Evolutionary conservation across 495 filamentous ascomycete genomes (phyloP).

Genomic region (Neurospora sp.): DNA sequence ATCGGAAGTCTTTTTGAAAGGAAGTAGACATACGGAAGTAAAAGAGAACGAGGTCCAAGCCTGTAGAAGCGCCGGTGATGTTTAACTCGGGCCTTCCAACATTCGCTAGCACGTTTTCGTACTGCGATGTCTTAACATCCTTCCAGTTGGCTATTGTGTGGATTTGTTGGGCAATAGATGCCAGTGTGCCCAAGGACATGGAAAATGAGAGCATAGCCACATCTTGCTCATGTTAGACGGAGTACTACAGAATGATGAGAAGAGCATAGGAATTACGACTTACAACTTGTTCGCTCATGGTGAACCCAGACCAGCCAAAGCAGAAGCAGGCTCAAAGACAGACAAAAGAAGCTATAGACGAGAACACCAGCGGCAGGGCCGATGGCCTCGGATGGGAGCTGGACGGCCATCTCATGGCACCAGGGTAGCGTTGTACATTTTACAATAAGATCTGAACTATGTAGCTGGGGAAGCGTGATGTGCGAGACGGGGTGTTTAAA

Average conservation of each 20-base stretch:
- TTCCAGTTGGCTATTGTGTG: slow-evolving; percentile 33
- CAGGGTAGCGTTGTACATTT: not conserved
- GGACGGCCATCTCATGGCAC: slow-evolving; percentile 23
- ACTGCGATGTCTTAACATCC: slow-evolving; percentile 32
- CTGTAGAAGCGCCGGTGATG: slow-evolving; percentile 34
- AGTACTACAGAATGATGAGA: too few species aligned
- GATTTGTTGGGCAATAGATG: slow-evolving; percentile 36
- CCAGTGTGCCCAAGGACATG: slow-evolving; percentile 26
- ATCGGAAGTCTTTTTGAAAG: not conserved
- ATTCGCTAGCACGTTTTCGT: slow-evolving; percentile 23
- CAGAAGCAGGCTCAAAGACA: slow-evolving; percentile 24
- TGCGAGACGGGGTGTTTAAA: not conserved
- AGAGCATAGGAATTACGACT: slow-evolving; percentile 6
- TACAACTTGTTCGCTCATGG: slow-evolving; percentile 38
- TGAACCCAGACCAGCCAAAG: slow-evolving; percentile 32
- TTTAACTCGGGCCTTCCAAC: slow-evolving; percentile 32
- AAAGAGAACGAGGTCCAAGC: slow-evolving; percentile 33
- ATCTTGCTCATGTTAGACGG: slow-evolving; percentile 19
- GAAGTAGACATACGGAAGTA: slow-evolving; percentile 30
- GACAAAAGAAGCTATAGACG: slow-evolving; percentile 31
- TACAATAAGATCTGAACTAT: not conserved
- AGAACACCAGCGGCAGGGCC: slow-evolving; percentile 28
- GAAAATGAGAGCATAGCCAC: slow-evolving; percentile 32
- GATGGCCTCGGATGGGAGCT: slow-evolving; percentile 30
- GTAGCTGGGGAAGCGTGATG: not conserved